Evolutionary conservation across 2,329 filamentous ascomycete genomes (phyloP), one percentile per base, ranked within the genome.

Genomic region (Pseudomassariella vexata): DNA sequence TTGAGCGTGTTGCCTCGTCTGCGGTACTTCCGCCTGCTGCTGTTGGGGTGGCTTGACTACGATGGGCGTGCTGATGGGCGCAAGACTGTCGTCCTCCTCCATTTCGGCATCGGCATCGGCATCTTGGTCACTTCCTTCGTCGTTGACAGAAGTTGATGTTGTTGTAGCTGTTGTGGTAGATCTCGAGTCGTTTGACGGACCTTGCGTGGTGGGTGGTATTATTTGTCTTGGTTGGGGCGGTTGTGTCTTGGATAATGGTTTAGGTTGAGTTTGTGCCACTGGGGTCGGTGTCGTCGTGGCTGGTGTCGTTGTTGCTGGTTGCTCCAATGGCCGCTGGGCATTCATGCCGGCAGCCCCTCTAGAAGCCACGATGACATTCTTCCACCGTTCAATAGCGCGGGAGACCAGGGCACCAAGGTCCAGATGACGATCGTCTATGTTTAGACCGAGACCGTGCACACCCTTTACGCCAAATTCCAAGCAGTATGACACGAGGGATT

Each of bases 371-470:
- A 81, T 70, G 11, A 80, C 73, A 5, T 58, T 62, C 54, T 77
- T 81, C 77, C 77, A 82, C 19, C 74, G 63, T 25, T 73, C 68
- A 36, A 82, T 77, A 3, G 68, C 68, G n/a, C 62, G 59, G 6
- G 69, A 56, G 5, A 79, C 65, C 22, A 75, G 48, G 0, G 65
- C 64, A 37, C 62, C 61, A 1, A 79, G 50, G 39, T 78, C 74
- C 5, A 66, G 41, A 31, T 73, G 65, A 2, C 65, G 60, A 44
- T 79, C 73, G 20, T 71, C 62, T 2, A 71, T 32, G 24, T 59
- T 61, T 26, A 72, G 55, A 0, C 72, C 74, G 2, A 74, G 48
- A 4, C 47, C 47, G 18, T 52, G 53, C 7, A 52, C 52, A 5
- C 59, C 59, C 24, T 63, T 60, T 12, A 63, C 47, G 3, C 62